Conservation (phyloP, 306 rosid genomes). For the cucumber (Cucumis sativus) region Cucumber_9930_V3 NC_026656.2:22057501-22058000, state of each 20-base stretch:
- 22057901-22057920: background rate
- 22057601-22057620: too few species aligned
- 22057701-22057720: background rate
- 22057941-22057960: background rate
- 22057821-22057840: constrained; percentile 24
- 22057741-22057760: background rate
- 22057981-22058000: background rate
- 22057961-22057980: background rate
- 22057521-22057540: too few species aligned
- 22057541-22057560: too few species aligned
- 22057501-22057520: too few species aligned
- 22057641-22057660: background rate
- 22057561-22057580: too few species aligned
- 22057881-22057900: background rate
- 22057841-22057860: constrained; percentile 1
- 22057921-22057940: background rate
- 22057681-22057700: background rate
- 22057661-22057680: background rate
- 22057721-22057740: background rate
- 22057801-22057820: constrained; percentile 20
- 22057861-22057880: background rate
- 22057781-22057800: background rate
- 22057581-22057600: too few species aligned
- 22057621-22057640: too few species aligned
- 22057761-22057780: background rate